Conservation (phyloP, 805 yeast genomes). For the Torulaspora indica region DNA sequence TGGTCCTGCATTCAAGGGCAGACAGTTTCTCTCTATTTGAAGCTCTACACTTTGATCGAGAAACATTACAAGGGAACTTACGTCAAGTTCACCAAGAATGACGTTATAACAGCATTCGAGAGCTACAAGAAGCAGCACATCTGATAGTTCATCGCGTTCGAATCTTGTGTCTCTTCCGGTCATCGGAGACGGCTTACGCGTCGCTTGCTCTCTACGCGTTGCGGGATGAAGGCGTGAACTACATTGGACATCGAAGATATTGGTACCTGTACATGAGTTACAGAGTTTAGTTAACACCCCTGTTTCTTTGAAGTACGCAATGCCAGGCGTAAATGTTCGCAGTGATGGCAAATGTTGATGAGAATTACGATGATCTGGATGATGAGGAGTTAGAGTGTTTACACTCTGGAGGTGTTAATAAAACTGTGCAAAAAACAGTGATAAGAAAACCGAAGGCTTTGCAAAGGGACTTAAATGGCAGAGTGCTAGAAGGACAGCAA, state of each 20-base stretch:
- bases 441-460: slow-evolving; percentile 32
- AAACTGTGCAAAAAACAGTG: slow-evolving; percentile 31
- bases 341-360: slow-evolving; percentile 10
- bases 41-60: slow-evolving; percentile 51
- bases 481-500: slow-evolving; percentile 29
- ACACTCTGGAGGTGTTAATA: slow-evolving; percentile 33
- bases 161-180: too few relatives aligned
- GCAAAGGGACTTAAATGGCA: slow-evolving; percentile 37
- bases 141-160: background rate
- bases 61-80: slow-evolving; percentile 53
- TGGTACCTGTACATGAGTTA: background rate
- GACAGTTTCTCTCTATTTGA: slow-evolving; percentile 51
- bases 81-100: slow-evolving; percentile 48
- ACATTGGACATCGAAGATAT: background rate
- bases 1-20: slow-evolving; percentile 69
- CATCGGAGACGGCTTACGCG: background rate
- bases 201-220: slow-evolving; percentile 1
- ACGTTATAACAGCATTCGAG: slow-evolving; percentile 52
- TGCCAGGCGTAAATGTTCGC: background rate
- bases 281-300: background rate
- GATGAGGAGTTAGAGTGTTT: slow-evolving; percentile 36
- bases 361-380: slow-evolving; percentile 22
- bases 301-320: background rate
- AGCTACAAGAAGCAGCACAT: slow-evolving; percentile 19
- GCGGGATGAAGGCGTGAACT: background rate